Evolutionary conservation across 257 asterid species (phyloP), one percentile per base, ranked within the genome.

Genomic region (Fraxinus americana): DNA sequence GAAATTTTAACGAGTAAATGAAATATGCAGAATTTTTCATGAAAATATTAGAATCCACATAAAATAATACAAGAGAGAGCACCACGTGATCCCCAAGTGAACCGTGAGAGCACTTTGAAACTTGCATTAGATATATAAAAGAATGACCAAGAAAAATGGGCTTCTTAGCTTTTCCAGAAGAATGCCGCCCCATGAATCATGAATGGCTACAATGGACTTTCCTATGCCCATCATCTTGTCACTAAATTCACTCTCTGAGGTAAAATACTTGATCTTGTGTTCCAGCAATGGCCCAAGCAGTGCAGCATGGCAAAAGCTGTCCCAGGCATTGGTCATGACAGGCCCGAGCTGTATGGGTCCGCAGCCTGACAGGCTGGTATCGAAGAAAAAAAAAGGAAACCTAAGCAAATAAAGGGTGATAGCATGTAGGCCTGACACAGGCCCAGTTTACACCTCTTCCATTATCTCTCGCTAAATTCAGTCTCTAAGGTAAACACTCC

Each of bases 161-260:
- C 39, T 72, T 67, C 13, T 45, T 79, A 82, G 90, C 97, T 90
- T 93, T 85, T 95, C 97, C n/a, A 97, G 97, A 52, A 91, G 98
- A 36, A 36, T 36, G 38, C 38, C 7, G 5, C 7, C 38, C 41
- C 41, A 7, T 36, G 11, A 38, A 38, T 7, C 43, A 3, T 38
- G 11, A 76, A 93, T 91, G 67, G 90, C 78, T 34, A 95, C 99
- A 72, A 90, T 88, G 86, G 92, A 96, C 86, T 81, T 89, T 54
- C 94, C 92, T 82, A 93, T 88, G 72, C 78, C 87, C 85, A 88
- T 89, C 91, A 85, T 87, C 78, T 87, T 91, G 77, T 88, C 90
- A 25, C 90, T 86, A 75, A 90, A 90, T 81, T 89, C 98, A 76
- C 85, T 75, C 79, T 86, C 97, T 0, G 88, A 84, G 50, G 83